phyloP scores from a whole-genome alignment of 257 asterid species.

The Nicotiana tabacum region DNA sequence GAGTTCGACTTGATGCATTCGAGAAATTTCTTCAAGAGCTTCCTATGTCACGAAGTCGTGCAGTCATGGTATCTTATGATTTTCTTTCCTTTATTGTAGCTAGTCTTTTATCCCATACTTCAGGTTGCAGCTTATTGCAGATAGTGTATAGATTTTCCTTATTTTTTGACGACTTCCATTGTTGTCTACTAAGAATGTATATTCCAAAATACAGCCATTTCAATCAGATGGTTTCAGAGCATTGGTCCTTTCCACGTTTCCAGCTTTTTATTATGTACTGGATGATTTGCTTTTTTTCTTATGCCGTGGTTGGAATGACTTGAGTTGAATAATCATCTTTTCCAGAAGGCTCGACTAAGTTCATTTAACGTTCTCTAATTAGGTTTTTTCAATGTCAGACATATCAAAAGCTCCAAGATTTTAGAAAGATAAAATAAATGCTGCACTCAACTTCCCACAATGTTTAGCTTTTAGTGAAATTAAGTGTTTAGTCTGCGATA shows the following conservation, averaged over 20 bases:
- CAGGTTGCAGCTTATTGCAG: conserved; percentile 35
- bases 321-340: neutral
- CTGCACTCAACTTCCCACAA: neutral
- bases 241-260: neutral
- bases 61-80: conserved; percentile 98
- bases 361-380: neutral
- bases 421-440: neutral
- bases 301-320: neutral
- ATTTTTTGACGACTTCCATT: conserved; percentile 16
- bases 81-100: conserved; percentile 43
- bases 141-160: conserved; percentile 23
- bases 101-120: conserved; percentile 24
- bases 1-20: conserved; percentile 90
- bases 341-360: neutral
- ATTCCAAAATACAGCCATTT: neutral
- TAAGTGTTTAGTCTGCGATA: neutral
- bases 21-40: conserved; percentile 88
- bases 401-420: neutral
- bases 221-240: conserved; percentile 1
- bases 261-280: neutral
- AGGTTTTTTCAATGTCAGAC: neutral
- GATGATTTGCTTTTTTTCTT: neutral
- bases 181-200: conserved; percentile 33
- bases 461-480: neutral
- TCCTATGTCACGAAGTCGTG: conserved; percentile 96